Evolutionary conservation across 768 basidiomycete genomes (phyloP).

Genomic region (Agrocybe praecox): DNA sequence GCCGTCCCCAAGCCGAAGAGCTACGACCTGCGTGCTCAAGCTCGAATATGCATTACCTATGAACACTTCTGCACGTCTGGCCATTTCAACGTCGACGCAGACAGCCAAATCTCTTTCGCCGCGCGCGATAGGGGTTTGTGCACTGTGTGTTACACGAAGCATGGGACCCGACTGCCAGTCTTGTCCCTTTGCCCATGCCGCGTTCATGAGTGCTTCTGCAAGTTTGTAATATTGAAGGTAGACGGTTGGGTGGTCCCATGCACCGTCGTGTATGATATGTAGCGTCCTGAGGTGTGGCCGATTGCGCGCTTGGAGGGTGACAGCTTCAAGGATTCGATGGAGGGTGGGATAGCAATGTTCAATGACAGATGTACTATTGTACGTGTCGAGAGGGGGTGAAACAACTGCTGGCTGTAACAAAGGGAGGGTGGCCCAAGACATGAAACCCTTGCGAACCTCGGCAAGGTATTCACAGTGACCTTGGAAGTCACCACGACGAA

Average conservation of each 20-base stretch:
- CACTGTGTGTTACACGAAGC: slow-evolving; percentile 41
- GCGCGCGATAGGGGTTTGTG: slow-evolving; percentile 33
- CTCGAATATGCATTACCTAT: slow-evolving; percentile 53
- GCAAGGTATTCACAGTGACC: slow-evolving; percentile 41
- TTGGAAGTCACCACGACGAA: slow-evolving; percentile 51
- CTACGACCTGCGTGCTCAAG: slow-evolving; percentile 44
- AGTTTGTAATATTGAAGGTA: slow-evolving; percentile 45
- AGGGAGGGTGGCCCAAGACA: slow-evolving; percentile 52
- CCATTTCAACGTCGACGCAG: slow-evolving; percentile 48
- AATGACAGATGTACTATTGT: slow-evolving; percentile 36
- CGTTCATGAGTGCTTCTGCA: slow-evolving; percentile 35
- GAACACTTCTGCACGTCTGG: slow-evolving; percentile 42
- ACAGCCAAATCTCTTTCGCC: slow-evolving; percentile 47
- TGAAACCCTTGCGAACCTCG: slow-evolving; percentile 37
- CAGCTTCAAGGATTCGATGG: slow-evolving; percentile 39
- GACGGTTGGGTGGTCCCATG: slow-evolving; percentile 47
- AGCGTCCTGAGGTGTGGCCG: slow-evolving; percentile 40
- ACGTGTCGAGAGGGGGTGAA: slow-evolving; percentile 36
- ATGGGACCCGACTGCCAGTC: slow-evolving; percentile 46
- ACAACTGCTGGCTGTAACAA: slow-evolving; percentile 29
- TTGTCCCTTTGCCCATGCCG: slow-evolving; percentile 30
- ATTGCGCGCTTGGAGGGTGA: slow-evolving; percentile 34
- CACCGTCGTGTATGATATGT: slow-evolving; percentile 49
- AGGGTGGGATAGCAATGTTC: slow-evolving; percentile 50
- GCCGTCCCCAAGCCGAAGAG: slow-evolving; percentile 40